phyloP scores from a whole-genome alignment of 495 filamentous ascomycete genomes.

The Penicillium macrosclerotiorum region DNA sequence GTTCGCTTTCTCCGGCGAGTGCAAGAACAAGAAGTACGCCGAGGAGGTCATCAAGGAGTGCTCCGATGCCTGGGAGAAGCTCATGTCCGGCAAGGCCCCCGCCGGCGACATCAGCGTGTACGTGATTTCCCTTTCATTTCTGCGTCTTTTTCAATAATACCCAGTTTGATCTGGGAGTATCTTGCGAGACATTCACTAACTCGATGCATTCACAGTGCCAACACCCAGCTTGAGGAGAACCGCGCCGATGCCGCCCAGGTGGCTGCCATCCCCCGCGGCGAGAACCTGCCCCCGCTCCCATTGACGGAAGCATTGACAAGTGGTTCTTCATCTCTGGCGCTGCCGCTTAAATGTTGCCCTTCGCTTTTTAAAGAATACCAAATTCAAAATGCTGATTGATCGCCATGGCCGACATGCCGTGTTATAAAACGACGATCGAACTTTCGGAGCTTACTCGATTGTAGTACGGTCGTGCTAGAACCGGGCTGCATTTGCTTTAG shows the following conservation, averaged over 20 bases:
- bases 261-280: slow-evolving; percentile 63
- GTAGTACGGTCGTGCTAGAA: not conserved
- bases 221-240: slow-evolving; percentile 67
- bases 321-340: slow-evolving; percentile 99
- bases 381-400: slow-evolving; percentile 18
- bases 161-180: not conserved
- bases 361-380: slow-evolving; percentile 15
- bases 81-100: slow-evolving; percentile 83
- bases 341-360: slow-evolving; percentile 61
- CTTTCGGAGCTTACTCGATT: not conserved
- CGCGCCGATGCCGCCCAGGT: slow-evolving; percentile 63
- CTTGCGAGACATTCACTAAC: slow-evolving; percentile 27
- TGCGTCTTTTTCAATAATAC: no score
- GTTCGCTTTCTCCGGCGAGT: slow-evolving; percentile 99
- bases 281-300: slow-evolving; percentile 83
- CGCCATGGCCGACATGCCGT: slow-evolving; percentile 1
- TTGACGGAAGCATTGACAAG: slow-evolving; percentile 97
- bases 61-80: slow-evolving; percentile 92
- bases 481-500: not conserved
- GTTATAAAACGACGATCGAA: slow-evolving; percentile 12
- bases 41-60: slow-evolving; percentile 94
- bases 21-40: slow-evolving; percentile 99
- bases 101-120: slow-evolving; percentile 79
- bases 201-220: slow-evolving; percentile 57
- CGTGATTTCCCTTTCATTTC: slow-evolving; percentile 33